Base-by-base conservation (phyloP, 257 asterid species). In the Orobanche coerulescens region DNA sequence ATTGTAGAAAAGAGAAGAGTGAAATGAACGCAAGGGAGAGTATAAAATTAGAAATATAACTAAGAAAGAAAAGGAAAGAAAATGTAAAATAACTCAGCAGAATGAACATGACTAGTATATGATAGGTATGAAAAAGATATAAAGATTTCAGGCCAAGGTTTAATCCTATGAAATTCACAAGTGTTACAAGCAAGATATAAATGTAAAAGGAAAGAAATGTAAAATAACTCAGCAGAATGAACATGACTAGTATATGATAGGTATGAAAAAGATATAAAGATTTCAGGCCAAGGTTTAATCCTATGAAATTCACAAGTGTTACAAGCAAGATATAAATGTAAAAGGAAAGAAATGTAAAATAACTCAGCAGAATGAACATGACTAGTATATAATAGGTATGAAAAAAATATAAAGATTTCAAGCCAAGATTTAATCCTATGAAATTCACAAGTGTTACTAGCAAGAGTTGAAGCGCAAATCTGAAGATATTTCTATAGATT, bases 271-370 rank as follows among this genome's bases (percentile, higher is more conserved):
- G n/a, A 63, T n/a, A 24, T 14, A 19, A 60, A 43, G 22, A 50
- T 37, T 39, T 48, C 44, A 37, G 33, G 31, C 34, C 23, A 58
- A 64, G 68, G 74, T 60, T n/a, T 46, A 43, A 64, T 25, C 34
- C 37, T 19, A 5, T 48, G 23, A 46, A 57, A 59, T 60, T n/a
- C n/a, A n/a, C n/a, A n/a, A n/a, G n/a, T n/a, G n/a, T n/a, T n/a
- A n/a, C n/a, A n/a, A n/a, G n/a, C n/a, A n/a, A n/a, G n/a, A n/a
- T n/a, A n/a, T n/a, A n/a, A n/a, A n/a, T n/a, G n/a, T n/a, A n/a
- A n/a, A n/a, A n/a, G n/a, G n/a, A n/a, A n/a, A n/a, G n/a, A n/a
- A n/a, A n/a, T n/a, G n/a, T n/a, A n/a, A 46, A 61, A 58, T 44
- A 34, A 56, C 60, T 26, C 64, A 64, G 64, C 47, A 16, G 28